Evolutionary conservation across 768 basidiomycete genomes (phyloP).

Genomic region (Aureoboletus auriporus): DNA sequence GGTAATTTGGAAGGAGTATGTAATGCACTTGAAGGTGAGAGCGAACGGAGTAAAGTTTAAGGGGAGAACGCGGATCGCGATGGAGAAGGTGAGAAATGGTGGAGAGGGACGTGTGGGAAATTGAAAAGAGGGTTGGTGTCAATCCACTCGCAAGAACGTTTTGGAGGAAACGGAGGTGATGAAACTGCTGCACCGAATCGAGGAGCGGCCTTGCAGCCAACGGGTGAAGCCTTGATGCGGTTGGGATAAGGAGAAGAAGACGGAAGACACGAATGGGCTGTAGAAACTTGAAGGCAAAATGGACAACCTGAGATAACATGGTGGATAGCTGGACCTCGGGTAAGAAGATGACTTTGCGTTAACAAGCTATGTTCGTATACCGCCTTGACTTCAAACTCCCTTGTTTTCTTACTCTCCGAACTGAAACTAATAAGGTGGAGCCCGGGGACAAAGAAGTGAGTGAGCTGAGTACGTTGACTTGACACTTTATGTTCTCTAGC

Average conservation of each 20-base stretch:
- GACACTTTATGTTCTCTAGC: no score
- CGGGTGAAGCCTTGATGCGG: slow-evolving; percentile 45
- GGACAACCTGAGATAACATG: no score
- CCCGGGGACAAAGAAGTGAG: no score
- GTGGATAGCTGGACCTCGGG: no score
- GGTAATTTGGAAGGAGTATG: slow-evolving; percentile 74
- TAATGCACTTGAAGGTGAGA: slow-evolving; percentile 72
- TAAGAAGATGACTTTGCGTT: no score
- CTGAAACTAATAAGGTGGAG: no score
- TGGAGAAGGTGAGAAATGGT: slow-evolving; percentile 61
- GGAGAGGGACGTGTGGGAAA: slow-evolving; percentile 47
- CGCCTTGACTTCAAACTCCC: no score
- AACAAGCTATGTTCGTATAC: no score
- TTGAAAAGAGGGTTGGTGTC: slow-evolving; percentile 35
- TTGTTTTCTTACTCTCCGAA: no score
- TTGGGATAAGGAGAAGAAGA: slow-evolving; percentile 30
- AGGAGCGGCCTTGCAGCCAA: slow-evolving; percentile 28
- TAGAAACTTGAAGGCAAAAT: no score
- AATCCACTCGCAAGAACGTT: slow-evolving; percentile 33
- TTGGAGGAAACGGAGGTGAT: slow-evolving; percentile 48
- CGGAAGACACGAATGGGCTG: no score
- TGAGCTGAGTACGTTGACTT: no score
- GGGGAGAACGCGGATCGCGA: slow-evolving; percentile 52
- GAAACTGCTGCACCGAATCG: slow-evolving; percentile 43
- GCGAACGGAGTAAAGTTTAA: slow-evolving; percentile 73